Evolutionary conservation across 129 eudicot species (phyloP).

Genomic region (Apium graveolens): DNA sequence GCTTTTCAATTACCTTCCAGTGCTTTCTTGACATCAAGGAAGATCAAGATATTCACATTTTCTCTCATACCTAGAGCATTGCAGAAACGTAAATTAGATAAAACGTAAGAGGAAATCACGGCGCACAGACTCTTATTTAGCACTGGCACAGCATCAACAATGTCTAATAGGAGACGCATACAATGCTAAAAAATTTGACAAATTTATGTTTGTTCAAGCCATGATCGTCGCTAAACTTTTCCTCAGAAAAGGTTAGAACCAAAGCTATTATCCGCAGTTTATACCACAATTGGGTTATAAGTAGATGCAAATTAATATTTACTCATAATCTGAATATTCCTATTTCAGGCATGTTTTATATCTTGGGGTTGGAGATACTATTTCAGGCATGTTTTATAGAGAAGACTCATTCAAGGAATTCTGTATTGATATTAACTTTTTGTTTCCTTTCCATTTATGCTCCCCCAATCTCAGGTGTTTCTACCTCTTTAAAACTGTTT

Average conservation of each 20-base stretch:
- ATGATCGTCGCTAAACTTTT: background rate
- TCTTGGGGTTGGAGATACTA: background rate
- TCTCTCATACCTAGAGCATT: constrained; percentile 72
- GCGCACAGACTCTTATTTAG: background rate
- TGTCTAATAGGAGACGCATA: background rate
- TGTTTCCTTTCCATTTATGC: background rate
- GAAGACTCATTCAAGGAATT: background rate
- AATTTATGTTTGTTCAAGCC: background rate
- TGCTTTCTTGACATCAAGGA: constrained; percentile 81
- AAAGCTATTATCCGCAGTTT: background rate
- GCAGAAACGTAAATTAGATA: background rate
- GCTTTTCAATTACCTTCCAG: constrained; percentile 55
- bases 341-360: too few species aligned
- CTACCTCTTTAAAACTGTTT: background rate
- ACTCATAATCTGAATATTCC: background rate
- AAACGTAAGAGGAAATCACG: too few species aligned
- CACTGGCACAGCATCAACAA: background rate
- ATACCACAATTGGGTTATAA: background rate
- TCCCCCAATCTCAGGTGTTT: background rate
- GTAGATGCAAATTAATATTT: background rate
- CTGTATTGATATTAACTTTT: background rate
- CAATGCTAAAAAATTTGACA: background rate
- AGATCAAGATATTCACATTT: constrained; percentile 66
- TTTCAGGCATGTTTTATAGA: background rate
- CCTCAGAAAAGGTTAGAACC: background rate